Conservation (phyloP, 176 grass and related monocot species). For the Chrysopogon serrulatus region DNA sequence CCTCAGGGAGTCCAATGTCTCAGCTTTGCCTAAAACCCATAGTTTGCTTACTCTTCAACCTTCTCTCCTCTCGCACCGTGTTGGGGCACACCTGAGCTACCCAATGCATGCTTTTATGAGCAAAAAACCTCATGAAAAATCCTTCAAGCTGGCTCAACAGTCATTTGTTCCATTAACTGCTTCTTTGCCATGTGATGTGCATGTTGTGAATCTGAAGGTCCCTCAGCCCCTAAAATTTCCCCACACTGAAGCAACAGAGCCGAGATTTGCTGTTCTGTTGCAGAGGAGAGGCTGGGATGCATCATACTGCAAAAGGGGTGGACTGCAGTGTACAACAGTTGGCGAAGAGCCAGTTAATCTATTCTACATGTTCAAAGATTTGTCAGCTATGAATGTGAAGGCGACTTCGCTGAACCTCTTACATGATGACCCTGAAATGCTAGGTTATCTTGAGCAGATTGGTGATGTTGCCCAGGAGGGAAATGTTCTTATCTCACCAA, state of each 20-base stretch:
- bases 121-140: conserved; percentile 49
- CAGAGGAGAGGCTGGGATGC: conserved; percentile 91
- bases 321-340: conserved; percentile 63
- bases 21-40: conserved; percentile 64
- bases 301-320: conserved; percentile 75
- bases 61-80: conserved; percentile 76
- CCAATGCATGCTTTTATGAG: conserved; percentile 83
- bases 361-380: conserved; percentile 96
- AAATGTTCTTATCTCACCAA: conserved; percentile 85
- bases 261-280: conserved; percentile 69
- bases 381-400: conserved; percentile 63
- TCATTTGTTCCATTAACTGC: conserved; percentile 63
- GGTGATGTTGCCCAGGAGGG: conserved; percentile 83
- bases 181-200: conserved; percentile 88
- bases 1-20: conserved; percentile 78
- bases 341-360: conserved; percentile 78
- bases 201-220: conserved; percentile 88
- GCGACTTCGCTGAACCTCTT: conserved; percentile 96
- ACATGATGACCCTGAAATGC: conserved; percentile 80
- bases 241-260: conserved; percentile 35
- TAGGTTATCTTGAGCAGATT: conserved; percentile 74
- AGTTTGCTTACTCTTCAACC: conserved; percentile 69
- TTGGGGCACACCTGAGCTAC: conserved; percentile 78
- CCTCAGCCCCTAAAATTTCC: conserved; percentile 83
- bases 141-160: conserved; percentile 41